These are phyloP conservation scores for Medicago ruthenica DNA, from an alignment of 306 rosid genomes.

Conservation along the genomic window DNA sequence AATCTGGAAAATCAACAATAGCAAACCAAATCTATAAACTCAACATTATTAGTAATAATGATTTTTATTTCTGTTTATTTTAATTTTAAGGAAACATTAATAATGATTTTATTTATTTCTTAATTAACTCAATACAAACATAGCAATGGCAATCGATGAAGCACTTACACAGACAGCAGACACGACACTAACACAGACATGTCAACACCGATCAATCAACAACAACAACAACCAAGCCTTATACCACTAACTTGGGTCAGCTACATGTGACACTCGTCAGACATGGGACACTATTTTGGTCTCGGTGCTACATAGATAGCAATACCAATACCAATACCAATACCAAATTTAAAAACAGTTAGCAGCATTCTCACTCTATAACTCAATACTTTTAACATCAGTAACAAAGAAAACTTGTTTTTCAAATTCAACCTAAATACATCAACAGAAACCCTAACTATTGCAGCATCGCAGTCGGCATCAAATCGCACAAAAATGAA, in stretches of 20 bases:
- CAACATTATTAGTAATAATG: neutral
- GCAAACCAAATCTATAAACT: neutral
- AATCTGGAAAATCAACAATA: neutral
- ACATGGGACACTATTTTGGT: too few species aligned
- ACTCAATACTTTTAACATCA: constrained; percentile 14
- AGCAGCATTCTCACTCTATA: neutral
- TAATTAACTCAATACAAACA: constrained; percentile 18
- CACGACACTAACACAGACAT: too few species aligned
- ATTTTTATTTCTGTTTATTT: too few species aligned
- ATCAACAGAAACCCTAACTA: constrained; percentile 10
- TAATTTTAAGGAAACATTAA: neutral
- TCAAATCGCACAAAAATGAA: neutral
- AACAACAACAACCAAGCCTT: too few species aligned
- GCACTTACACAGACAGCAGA: too few species aligned
- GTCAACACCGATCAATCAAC: too few species aligned
- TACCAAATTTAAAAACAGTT: neutral
- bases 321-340: neutral
- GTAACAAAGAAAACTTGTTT: neutral
- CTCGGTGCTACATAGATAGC: neutral
- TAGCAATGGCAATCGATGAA: neutral
- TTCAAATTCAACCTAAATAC: neutral
- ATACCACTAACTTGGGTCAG: too few species aligned
- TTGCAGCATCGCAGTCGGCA: too few species aligned
- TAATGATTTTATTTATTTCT: neutral
- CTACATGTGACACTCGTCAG: too few species aligned